Base-by-base conservation (phyloP, 2,329 filamentous ascomycete species). In the Penicillium rolfsii region DNA sequence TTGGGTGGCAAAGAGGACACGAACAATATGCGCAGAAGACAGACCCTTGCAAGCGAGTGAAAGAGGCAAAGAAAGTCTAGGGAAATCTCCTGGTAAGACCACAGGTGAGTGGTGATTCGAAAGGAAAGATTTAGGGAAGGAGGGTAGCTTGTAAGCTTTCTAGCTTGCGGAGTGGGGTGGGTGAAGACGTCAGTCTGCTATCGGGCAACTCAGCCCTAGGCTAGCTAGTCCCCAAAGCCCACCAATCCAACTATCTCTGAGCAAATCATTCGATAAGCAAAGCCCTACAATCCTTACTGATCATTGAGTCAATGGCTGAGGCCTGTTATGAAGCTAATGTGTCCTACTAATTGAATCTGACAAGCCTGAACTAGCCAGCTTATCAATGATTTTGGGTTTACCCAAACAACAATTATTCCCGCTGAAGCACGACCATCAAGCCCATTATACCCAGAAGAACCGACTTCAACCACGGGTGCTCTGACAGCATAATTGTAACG, bases 391-490 rank as follows among this genome's bases (percentile, higher is more conserved):
- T 52, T 45, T 56, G 33, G 56, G 30, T 55, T 22, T 55, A 36
- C 8, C 30, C 28, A 12, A 35, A 60, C 24, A 57, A 35, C 52
- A 58, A 61, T 71, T 81, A 97, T 81, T 99, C 95, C 72, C 93
- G 82, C 77, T 99, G 95, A 70, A 99, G 76, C 52, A 99, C 89
- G 28, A 97, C 95, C 80, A 96, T 87, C 70, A 97, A 76, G 1
- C 94, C 95, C 95, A 99, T 99, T 54, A 97, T 85, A 1, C 91
- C 94, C 72, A 99, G 78, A 88, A 98, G 91, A 28, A 89, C 94
- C 46, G 91, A 96, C 85, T 99, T 99, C 70, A 98, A 77, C 94
- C 94, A 98, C 5, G 95, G 95, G 75, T 99, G 89, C 77, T 99
- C 95, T 64, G 91, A 95, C 64, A 99, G 82, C 77, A 98, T 82